Base-by-base conservation (phyloP, 768 basidiomycete species). In the Leccinum boreale region DNA sequence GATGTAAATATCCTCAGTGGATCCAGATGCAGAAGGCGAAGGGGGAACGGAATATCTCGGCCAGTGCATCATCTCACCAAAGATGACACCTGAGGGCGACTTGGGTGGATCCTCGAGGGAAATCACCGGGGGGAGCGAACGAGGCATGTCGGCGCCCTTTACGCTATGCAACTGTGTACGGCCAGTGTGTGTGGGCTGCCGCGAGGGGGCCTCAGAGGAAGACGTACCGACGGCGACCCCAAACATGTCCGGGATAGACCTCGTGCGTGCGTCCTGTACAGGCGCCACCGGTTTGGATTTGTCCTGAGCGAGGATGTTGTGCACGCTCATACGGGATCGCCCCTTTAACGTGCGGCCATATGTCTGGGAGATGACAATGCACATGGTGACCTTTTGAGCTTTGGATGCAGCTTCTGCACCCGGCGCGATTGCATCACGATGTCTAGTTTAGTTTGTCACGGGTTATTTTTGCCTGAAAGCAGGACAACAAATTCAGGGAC, bases 161-260 rank as follows among this genome's bases (percentile, higher is more conserved):
- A 92, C 89, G 70, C 87, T 90, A 62, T 90, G 86, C 3, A 89
- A 90, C 65, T 92, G 89, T 2, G 79, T 82, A 26, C 89, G 83
- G 42, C 85, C 87, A 1, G 74, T 70, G 5, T 72, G 62, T 0
- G 70, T 63, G 21, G 71, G 73, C 59, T 64, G 70, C 53, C 60
- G 67, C 50, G 55, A 73, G 35, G 61, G 62, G 23, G 63, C 68
- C 74, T 58, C 73, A 64, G 56, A 70, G 77, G 73, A 63, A 50
- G 64, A 58, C 50, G 57, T 58, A 56, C 65, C 42, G n/a, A 63
- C 56, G 42, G 62, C 67, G 31, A 66, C 54, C 36, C 68, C 66
- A 46, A 73, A 73, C 66, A 74, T 68, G 60, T 90, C 87, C 1
- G 89, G 84, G 50, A 90, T 90, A 12, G 90, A 92, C 33, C 84